phyloP scores from a whole-genome alignment of 2,329 filamentous ascomycete genomes.

The Aspergillus ochraceus region DNA sequence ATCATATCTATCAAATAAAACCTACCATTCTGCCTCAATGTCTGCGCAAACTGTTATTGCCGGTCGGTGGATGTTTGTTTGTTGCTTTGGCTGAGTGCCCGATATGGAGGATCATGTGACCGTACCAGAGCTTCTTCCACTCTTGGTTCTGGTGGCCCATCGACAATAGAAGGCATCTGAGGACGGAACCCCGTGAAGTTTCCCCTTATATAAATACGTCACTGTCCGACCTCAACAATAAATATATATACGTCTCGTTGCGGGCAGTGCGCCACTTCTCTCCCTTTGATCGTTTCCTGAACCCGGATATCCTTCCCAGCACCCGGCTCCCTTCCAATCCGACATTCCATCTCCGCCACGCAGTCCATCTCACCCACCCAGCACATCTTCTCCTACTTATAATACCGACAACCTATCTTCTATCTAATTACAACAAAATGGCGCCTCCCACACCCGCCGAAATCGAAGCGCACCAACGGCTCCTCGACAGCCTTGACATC shows the following conservation, averaged over 20 bases:
- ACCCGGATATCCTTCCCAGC: neutral
- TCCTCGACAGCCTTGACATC: conserved; percentile 91
- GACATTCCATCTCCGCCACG: neutral
- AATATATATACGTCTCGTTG: neutral
- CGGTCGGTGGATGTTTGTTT: conserved; percentile 16
- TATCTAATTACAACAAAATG: conserved; percentile 42
- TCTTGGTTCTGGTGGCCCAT: neutral
- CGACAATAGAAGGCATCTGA: neutral
- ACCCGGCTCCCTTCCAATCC: neutral
- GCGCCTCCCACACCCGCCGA: conserved; percentile 66
- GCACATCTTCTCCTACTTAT: neutral
- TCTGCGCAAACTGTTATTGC: neutral
- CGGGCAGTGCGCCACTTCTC: neutral
- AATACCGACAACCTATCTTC: conserved; percentile 11
- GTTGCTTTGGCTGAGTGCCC: conserved; percentile 5
- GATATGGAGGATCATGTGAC: conserved; percentile 13
- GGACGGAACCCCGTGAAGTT: neutral
- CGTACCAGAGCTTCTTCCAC: neutral
- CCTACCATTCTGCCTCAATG: conserved; percentile 18
- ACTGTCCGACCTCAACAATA: neutral
- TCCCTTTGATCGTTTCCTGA: neutral
- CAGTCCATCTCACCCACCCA: neutral
- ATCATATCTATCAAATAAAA: neutral
- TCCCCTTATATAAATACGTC: neutral
- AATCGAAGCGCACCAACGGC: conserved; percentile 78